Base-by-base conservation (phyloP, 257 asterid genomes). In the Rauvolfia tetraphylla region DNA sequence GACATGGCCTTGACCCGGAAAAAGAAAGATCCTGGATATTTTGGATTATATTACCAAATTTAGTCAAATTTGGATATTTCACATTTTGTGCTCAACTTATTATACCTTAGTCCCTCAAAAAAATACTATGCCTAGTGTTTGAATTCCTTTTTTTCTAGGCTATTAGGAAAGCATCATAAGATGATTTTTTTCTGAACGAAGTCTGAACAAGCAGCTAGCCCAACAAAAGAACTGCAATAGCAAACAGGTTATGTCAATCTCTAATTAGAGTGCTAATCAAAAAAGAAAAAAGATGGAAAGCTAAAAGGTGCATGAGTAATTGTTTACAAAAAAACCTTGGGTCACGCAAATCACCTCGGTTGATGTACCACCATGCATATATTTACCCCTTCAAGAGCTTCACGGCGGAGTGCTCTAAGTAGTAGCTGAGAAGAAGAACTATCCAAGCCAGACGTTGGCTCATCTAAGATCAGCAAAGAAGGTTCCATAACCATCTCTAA, bases 401-500 rank as follows among this genome's bases (percentile, higher is more conserved):
- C 98, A 63, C 98, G 97, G 1, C 97, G 98, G 53, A 92, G 97
- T 69, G 99, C 99, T 87, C 99, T 84, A 34, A 95, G 93, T 42
- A 95, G 91, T 56, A 95, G 80, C 67, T 88, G 92, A 80, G 98
- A 95, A 62, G 99, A 95, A 75, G 97, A 90, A 82, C 99, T 95
- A 82, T 95, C 99, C 84, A 93, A 87, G 65, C 99, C 99, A 54
- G 99, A 91, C n/a, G 99, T 95, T 49, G 99, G 99, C 80, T 95
- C 99, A 79, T 95, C 99, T 81, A 95, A 86, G 87, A 95, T 93
- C 84, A 95, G 82, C 69, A 95, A 89, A 2, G 99, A 95, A 80
- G 99, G 99, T 76, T 95, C 99, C 96, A 95, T 95, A 42, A 95
- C 99, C 99, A 95, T 93, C 85, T 95, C 99, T 27, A 95, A 85